Conservation (phyloP, 306 rosid genomes). For the Vicia faba region DNA sequence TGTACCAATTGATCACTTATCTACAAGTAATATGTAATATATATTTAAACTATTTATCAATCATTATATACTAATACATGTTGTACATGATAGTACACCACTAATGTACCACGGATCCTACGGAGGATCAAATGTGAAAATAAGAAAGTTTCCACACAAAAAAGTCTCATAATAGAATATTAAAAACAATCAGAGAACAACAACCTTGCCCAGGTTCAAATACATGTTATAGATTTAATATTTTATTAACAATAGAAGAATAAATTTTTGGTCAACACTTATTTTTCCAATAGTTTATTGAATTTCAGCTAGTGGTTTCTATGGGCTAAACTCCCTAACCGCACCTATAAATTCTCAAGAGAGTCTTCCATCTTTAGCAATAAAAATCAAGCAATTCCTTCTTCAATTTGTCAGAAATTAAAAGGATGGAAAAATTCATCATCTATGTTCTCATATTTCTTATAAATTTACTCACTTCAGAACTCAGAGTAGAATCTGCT, state of each 20-base stretch:
- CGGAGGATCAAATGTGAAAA: slow-evolving; percentile 14
- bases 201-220: slow-evolving; percentile 8
- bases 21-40: not conserved
- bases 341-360: slow-evolving; percentile 45
- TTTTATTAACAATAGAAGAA: slow-evolving; percentile 8
- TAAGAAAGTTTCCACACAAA: not conserved
- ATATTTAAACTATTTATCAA: too few species aligned
- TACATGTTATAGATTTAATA: not conserved
- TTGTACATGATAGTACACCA: not conserved
- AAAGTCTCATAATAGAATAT: not conserved
- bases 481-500: slow-evolving; percentile 42
- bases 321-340: slow-evolving; percentile 28
- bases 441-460: slow-evolving; percentile 32
- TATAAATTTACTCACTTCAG: slow-evolving; percentile 37
- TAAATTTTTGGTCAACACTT: slow-evolving; percentile 25
- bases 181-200: slow-evolving; percentile 9
- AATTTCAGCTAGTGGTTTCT: slow-evolving; percentile 21
- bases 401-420: not conserved
- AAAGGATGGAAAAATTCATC: slow-evolving; percentile 40
- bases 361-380: slow-evolving; percentile 23
- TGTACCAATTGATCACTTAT: slow-evolving; percentile 35
- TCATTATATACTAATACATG: too few species aligned
- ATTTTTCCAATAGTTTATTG: slow-evolving; percentile 6
- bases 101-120: slow-evolving; percentile 47
- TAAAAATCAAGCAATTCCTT: slow-evolving; percentile 28